Conservation (phyloP, 306 rosid genomes). For the Quercus agrifolia region DNA sequence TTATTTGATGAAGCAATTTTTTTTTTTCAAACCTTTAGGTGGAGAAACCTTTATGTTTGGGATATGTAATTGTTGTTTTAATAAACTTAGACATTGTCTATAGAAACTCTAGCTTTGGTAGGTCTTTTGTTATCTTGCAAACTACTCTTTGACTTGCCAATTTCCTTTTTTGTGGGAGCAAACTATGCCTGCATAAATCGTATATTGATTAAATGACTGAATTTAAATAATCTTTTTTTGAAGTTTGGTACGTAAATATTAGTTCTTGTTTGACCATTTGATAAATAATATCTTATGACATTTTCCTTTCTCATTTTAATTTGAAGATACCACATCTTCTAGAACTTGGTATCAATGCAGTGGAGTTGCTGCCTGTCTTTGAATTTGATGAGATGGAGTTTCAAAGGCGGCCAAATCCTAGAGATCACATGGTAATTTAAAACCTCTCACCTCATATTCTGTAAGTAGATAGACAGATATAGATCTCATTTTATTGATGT, state of each 20-base stretch:
- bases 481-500: neutral
- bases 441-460: constrained; percentile 3
- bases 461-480: neutral
- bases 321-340: constrained; percentile 89
- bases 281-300: constrained; percentile 2
- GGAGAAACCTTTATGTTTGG: neutral
- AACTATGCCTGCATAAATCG: neutral
- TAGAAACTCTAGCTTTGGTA: neutral
- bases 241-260: neutral
- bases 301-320: constrained; percentile 6
- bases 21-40: neutral
- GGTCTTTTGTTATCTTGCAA: neutral
- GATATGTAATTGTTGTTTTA: neutral
- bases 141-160: neutral
- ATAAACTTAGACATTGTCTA: neutral
- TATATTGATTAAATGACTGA: neutral
- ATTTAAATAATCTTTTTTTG: neutral
- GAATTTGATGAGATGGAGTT: constrained; percentile 95
- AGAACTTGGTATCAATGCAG: constrained; percentile 94
- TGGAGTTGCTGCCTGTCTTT: constrained; percentile 82
- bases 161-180: neutral
- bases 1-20: neutral
- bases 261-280: neutral
- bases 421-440: constrained; percentile 90
- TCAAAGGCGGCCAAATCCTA: constrained; percentile 80